phyloP scores from a whole-genome alignment of 2,329 filamentous ascomycete species.

The Beauveria medogensis region DNA sequence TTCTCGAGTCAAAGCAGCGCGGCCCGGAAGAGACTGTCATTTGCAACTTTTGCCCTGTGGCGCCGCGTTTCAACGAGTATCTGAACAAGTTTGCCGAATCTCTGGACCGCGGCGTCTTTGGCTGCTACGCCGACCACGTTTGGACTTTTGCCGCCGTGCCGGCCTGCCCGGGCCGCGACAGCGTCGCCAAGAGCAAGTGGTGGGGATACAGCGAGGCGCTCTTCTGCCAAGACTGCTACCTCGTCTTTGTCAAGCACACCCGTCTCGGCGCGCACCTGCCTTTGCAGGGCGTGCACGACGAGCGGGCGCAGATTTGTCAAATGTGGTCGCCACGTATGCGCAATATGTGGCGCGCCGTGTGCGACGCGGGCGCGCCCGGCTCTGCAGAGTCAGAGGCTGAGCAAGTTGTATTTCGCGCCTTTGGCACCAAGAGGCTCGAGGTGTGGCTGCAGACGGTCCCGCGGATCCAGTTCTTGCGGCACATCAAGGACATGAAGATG shows the following conservation, averaged over 20 bases:
- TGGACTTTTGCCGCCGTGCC: constrained; percentile 21
- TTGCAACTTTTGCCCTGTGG: constrained; percentile 23
- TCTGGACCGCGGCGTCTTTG: constrained; percentile 25
- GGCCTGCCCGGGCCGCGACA: constrained; percentile 22
- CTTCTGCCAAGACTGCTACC: constrained; percentile 28
- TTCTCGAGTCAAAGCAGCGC: constrained; percentile 21
- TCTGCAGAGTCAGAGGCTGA: constrained; percentile 19
- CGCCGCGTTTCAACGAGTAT: constrained; percentile 19
- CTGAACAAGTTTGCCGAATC: constrained; percentile 21
- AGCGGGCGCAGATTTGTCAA: constrained; percentile 24
- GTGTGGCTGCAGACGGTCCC: constrained; percentile 24
- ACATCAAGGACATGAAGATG: constrained; percentile 23
- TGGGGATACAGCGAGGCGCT: constrained; percentile 27
- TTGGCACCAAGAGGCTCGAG: constrained; percentile 20
- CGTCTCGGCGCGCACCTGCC: constrained; percentile 18
- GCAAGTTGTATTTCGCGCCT: constrained; percentile 21
- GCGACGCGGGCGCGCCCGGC: constrained; percentile 19
- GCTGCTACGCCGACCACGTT: constrained; percentile 21
- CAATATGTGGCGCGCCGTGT: constrained; percentile 23
- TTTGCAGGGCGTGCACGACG: constrained; percentile 19
- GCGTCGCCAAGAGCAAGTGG: constrained; percentile 21
- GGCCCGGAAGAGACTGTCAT: constrained; percentile 16
- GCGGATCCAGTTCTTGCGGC: constrained; percentile 20
- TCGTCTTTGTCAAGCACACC: constrained; percentile 22
- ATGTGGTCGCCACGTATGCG: constrained; percentile 33